Base-by-base conservation (phyloP, 352 stramenopile species). In the Lagenidium giganteum region DNA sequence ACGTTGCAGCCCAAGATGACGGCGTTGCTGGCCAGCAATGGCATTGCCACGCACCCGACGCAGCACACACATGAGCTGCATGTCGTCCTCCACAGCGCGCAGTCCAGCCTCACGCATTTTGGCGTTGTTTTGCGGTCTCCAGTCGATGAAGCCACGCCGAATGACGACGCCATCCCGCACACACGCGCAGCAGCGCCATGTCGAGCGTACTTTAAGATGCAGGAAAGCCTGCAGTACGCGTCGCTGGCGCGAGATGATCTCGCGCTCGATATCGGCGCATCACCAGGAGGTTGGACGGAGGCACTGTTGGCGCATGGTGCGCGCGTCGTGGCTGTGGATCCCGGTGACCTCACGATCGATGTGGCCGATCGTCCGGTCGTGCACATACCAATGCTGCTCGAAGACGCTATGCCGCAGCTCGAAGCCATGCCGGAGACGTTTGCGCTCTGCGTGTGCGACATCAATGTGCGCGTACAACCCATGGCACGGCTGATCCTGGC, bases 121-220 rank as follows among this genome's bases (percentile, higher is more conserved):
- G 70, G 70, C 0, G 42, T 83, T 16, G 41, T 17, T 17, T 9
- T 40, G 21, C 6, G 26, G 12, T 12, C 7, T 1, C 7, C 20
- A 3, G 22, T 18, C n/a, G n/a, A n/a, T n/a, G n/a, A n/a, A n/a
- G n/a, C n/a, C 28, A 28, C 31, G 24, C 8, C 5, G 9, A 26
- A 6, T 3, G 5, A 23, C 8, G 30, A 3, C n/a, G 22, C 13
- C 9, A 18, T 31, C 50, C 41, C 9, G 21, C 62, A 5, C 28
- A 42, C 21, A n/a, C 35, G 51, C 11, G 56, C 51, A 3, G 49
- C 68, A 12, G 61, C 67, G 0, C 70, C 70, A 3, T 79, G 67
- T 34, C 62, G 67, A 2, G 70, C 70, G 4, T 81, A 67, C 39
- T 79, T 74, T 51, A 81, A 83, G 51, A 54, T 83, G 41, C 30